These are phyloP conservation scores for Venustampulla echinocandica DNA, from an alignment of 495 filamentous ascomycete genomes.

Conservation along the genomic window DNA sequence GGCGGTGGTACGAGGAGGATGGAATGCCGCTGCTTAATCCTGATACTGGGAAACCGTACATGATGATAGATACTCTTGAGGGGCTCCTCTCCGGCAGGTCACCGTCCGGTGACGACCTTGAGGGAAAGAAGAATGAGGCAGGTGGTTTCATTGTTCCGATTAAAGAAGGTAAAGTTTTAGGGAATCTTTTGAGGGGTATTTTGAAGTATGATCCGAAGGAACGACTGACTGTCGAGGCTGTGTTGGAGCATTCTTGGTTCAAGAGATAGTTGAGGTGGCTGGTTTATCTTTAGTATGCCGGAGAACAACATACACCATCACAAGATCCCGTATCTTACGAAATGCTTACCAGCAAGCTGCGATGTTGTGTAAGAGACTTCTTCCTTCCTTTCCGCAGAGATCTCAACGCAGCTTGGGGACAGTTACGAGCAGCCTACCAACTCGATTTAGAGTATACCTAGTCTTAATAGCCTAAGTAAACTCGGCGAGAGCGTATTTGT, in stretches of 20 bases:
- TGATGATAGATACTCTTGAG: constrained; percentile 1
- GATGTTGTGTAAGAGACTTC: neutral
- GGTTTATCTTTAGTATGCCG: constrained; percentile 1
- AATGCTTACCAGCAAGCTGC: neutral
- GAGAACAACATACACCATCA: constrained; percentile 1
- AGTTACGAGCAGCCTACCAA: neutral
- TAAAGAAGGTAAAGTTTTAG: constrained; percentile 25
- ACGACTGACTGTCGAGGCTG: constrained; percentile 26
- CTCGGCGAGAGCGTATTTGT: neutral
- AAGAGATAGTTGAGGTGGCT: neutral
- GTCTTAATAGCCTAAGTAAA: neutral
- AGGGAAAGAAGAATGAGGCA: constrained; percentile 3
- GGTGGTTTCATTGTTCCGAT: constrained; percentile 1
- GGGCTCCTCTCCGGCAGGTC: neutral
- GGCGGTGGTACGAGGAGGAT: constrained; percentile 1
- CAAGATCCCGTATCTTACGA: neutral
- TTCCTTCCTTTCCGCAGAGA: neutral
- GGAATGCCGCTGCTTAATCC: neutral
- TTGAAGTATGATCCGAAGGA: constrained; percentile 30
- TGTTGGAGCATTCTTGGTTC: constrained; percentile 9
- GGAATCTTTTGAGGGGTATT: constrained; percentile 29
- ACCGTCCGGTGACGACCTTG: neutral
- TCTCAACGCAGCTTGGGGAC: neutral
- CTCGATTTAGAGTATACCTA: neutral
- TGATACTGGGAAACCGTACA: neutral